A percentile compares a stretch with the other conserved stretches of the same genome.
Conservation (phyloP, 2,329 filamentous ascomycete species). For the Mollisiaceae sp. region DNA sequence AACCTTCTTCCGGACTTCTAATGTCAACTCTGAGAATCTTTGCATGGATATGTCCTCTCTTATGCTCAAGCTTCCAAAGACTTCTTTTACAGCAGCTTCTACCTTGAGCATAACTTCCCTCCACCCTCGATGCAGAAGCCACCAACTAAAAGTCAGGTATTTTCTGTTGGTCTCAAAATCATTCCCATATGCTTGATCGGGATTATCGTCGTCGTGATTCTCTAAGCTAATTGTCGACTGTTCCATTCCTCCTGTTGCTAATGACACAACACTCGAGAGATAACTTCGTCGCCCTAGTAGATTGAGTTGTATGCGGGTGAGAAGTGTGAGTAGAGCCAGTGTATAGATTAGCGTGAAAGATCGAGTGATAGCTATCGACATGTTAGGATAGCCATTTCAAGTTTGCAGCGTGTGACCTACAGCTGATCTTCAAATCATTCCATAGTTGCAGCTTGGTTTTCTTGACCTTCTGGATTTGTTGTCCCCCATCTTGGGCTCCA, state of each 20-base stretch:
- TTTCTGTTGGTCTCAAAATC: conserved; percentile 96
- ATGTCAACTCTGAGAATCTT: conserved; percentile 77
- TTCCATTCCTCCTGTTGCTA: conserved; percentile 76
- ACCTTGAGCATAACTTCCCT: conserved; percentile 81
- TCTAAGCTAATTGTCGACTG: conserved; percentile 83
- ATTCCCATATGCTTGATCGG: conserved; percentile 82
- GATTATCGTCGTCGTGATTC: conserved; percentile 89
- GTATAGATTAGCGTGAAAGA: conserved; percentile 93
- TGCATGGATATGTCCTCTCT: conserved; percentile 86
- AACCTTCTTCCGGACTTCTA: conserved; percentile 82
- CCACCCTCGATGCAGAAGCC: conserved; percentile 92
- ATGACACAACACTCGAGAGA: conserved; percentile 89
- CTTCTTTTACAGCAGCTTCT: conserved; percentile 82
- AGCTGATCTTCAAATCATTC: conserved; percentile 96
- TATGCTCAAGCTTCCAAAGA: conserved; percentile 88
- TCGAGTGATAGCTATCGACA: conserved; percentile 75
- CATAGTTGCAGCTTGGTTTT: conserved; percentile 93
- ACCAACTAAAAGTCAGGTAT: conserved; percentile 98
- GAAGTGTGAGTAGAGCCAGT: conserved; percentile 83
- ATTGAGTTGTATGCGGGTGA: conserved; percentile 95
- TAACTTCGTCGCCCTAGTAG: conserved; percentile 95
- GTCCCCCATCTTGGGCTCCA: conserved; percentile 49
- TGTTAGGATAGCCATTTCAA: conserved; percentile 14
- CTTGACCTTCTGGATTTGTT: conserved; percentile 56
- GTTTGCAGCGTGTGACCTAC: conserved; percentile 55